Conservation (phyloP, 176 grass and related monocot genomes). For the Rhynchospora breviuscula region DNA sequence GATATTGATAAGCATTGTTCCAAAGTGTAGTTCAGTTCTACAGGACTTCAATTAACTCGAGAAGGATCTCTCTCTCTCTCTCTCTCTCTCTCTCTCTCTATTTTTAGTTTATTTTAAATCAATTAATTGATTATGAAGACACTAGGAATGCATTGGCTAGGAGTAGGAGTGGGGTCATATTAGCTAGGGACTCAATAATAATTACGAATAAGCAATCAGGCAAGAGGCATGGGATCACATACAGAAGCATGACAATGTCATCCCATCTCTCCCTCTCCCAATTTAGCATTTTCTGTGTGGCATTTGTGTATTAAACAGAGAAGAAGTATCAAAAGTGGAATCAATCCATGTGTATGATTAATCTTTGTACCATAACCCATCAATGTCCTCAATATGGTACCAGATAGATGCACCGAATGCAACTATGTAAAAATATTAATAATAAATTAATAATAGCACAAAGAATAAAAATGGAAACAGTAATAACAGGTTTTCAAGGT, state of each 20-base stretch:
- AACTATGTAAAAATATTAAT: background rate
- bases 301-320: background rate
- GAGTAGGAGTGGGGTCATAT: no score
- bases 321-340: background rate
- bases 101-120: background rate
- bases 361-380: constrained; percentile 3
- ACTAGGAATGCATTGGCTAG: background rate
- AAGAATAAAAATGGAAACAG: background rate
- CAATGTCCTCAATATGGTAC: background rate
- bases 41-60: background rate
- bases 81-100: no score
- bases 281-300: constrained; percentile 19
- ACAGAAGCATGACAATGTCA: constrained; percentile 9
- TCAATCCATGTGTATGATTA: constrained; percentile 7
- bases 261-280: constrained; percentile 2
- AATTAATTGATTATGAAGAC: background rate
- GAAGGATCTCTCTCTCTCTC: background rate
- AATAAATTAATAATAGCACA: background rate
- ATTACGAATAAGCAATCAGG: constrained; percentile 1
- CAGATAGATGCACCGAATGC: background rate
- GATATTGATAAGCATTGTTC: constrained; percentile 6
- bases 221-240: constrained; percentile 7
- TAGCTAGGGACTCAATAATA: background rate
- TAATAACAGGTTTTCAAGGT: background rate
- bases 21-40: background rate